Base-by-base conservation (phyloP, 169 alveolate genomes). In the Fabrea salina region DNA sequence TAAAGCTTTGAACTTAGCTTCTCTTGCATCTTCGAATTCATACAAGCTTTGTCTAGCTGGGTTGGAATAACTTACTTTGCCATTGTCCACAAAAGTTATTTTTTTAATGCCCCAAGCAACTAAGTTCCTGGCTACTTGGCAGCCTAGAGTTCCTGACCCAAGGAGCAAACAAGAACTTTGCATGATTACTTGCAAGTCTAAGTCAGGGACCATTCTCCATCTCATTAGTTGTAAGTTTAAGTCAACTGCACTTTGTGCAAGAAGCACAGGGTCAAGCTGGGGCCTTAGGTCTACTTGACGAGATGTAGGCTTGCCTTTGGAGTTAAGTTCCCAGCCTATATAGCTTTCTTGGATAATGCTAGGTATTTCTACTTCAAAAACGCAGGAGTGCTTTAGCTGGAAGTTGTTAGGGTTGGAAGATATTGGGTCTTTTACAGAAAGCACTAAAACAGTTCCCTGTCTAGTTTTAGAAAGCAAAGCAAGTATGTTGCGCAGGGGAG, bases 91-190 rank as follows among this genome's bases (percentile, higher is more conserved):
- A 83, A 97, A 95, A 19, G 98, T 97, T 11, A 97, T 92, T 61
- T 92, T 87, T 85, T 96, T 87, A 74, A 91, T 92, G 43, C 99
- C 99, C 98, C 99, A 97, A 7, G 96, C 97, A n/a, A 95, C 83
- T 33, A 97, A 85, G 59, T 92, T 90, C 30, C 99, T 70, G 19
- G 96, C 92, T 0, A 97, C 89, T 51, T 95, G 92, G 50, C 94
- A 92, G 40, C 96, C 96, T 49, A 92, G 68, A 19, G 96, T 88
- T 16, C 96, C 96, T 7, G 98, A 91, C 19, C 99, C 99, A 22
- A 96, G 79, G 33, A 95, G 86, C 33, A 96, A 84, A 53, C 92
- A 86, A 77, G 92, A 91, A 41, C 86, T 82, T 5, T 82, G 67
- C 83, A 90, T 79, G 16, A 94, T 59, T 3, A 83, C 64, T 8